Percentiles rank a stretch among this genome's conserved stretches.
phyloP scores from a whole-genome alignment of 2,329 filamentous ascomycete genomes.

The Mollisiaceae sp. region DNA sequence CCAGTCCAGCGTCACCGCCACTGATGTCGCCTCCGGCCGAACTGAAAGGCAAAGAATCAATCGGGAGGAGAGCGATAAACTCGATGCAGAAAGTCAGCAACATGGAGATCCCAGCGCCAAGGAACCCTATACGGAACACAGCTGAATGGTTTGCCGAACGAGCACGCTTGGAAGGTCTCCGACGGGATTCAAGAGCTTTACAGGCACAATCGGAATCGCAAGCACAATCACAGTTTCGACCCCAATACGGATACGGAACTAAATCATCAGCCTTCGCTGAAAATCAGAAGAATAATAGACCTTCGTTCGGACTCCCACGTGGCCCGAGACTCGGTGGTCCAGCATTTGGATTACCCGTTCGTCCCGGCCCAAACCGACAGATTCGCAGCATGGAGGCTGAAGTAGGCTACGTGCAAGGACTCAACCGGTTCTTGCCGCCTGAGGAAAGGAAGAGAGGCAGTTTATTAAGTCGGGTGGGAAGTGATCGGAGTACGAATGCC shows the following conservation, averaged over 20 bases:
- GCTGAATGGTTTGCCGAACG: conserved; percentile 26
- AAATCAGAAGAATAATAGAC: conserved; percentile 4
- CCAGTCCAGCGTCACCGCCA: conserved; percentile 24
- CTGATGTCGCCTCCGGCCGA: conserved; percentile 19
- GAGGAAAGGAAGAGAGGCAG: neutral
- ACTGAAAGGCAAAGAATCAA: neutral
- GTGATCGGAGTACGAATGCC: conserved; percentile 3
- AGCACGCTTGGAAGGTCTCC: neutral
- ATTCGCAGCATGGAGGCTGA: conserved; percentile 2
- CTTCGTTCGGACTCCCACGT: neutral
- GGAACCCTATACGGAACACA: conserved; percentile 23
- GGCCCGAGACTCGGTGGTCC: neutral
- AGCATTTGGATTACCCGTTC: neutral
- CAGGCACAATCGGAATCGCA: neutral
- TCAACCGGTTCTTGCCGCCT: neutral
- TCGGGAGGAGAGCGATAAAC: neutral
- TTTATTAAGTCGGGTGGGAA: neutral
- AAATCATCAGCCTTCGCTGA: neutral
- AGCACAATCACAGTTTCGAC: neutral
- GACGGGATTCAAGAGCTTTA: neutral
- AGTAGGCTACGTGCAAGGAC: neutral
- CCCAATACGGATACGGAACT: neutral
- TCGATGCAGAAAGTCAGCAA: conserved; percentile 2
- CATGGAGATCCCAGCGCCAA: conserved; percentile 20
- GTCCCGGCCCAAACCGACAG: neutral